Evolutionary conservation across 768 basidiomycete genomes (phyloP), one percentile per base, ranked within the genome.

Genomic region (Rubroboletus pulcherrimus): DNA sequence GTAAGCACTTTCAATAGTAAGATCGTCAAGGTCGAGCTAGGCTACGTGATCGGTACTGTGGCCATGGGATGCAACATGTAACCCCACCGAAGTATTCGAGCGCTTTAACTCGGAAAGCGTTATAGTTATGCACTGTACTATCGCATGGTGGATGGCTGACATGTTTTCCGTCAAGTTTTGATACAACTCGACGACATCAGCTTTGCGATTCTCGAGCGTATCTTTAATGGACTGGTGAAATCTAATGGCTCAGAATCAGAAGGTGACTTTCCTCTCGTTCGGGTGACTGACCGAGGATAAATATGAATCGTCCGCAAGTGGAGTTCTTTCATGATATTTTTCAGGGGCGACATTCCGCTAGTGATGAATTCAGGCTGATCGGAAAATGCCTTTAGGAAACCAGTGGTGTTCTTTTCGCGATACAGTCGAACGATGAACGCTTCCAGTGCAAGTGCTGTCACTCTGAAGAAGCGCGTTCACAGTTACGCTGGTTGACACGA

Each of bases 321-420:
- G 7, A 98, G 79, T 68, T 96, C 93, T 57, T 93, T 93, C 82
- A 99, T 85, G 58, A 96, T 89, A 51, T 87, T 93, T 64, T 86
- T 89, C 21, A 99, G 76, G 1, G 97, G 97, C 1, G 91, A 93
- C 69, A 98, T 73, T 1, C 95, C 96, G 58, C 85, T 91, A 0
- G 89, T 94, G 57, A 99, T 97, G 58, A 89, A 84, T 69, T 98
- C 97, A 5, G 96, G 94, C 64, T 98, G 90, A 70, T 98, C 97
- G 2, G 93, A 92, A 67, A 99, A 97, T 0, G 93, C 97, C 71
- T 99, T 98, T 60, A 98, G 76, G 71, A 98, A 99, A 1, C 96
- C 96, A 2, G 77, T 78, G 68, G 80, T 83, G 74, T 98, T 99
- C 74, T 87, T 85, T 71, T 97, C 87, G 40, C 96, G 83, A 67